Evolutionary conservation across 2,329 filamentous ascomycete genomes (phyloP), one percentile per base, ranked within the genome.

Genomic region (Cladobotryum mycophilum): DNA sequence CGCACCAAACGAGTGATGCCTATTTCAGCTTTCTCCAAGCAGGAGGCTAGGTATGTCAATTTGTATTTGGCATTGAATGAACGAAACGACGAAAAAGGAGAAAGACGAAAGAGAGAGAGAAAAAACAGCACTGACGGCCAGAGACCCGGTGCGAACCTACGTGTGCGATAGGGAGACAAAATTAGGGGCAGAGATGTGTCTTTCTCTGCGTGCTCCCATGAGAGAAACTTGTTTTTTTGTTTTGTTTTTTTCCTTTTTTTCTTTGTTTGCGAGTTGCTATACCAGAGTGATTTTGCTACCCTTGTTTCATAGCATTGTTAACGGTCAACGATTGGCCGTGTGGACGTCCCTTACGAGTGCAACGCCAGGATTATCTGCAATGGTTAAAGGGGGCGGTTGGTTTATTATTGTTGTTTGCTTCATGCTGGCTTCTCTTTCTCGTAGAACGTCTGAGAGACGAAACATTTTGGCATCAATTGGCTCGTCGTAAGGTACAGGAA

Each of bases 221-320:
- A 44, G 9, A 14, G 4, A 25, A 12, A 15, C n/a, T 25, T 22
- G 50, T 37, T 36, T 20, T 20, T 50, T 41, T 12, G 17, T 25
- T 41, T 43, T 2, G 40, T 49, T 40, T 46, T 14, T 41, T 53
- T 44, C 20, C 46, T 41, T 45, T 22, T 35, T 52, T 47, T 52
- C 20, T 34, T 53, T 59, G 6, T 44, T 57, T 33, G 51, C 46
- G 51, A 49, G 51, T 52, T 44, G 22, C 47, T 53, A 53, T 50
- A 49, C 51, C 51, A 53, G 51, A 53, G 51, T 53, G 51, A 37
- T 46, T 14, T 22, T 42, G 18, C 41, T 42, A 25, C 41, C 20
- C 6, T 42, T 18, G 41, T 49, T 49, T 41, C 14, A 34, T 13
- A 41, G 33, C 34, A 12, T 49, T 36, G 14, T 45, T 30, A 13